Base-by-base conservation (phyloP, 2,329 filamentous ascomycete genomes). In the Aureobasidium lini region DNA sequence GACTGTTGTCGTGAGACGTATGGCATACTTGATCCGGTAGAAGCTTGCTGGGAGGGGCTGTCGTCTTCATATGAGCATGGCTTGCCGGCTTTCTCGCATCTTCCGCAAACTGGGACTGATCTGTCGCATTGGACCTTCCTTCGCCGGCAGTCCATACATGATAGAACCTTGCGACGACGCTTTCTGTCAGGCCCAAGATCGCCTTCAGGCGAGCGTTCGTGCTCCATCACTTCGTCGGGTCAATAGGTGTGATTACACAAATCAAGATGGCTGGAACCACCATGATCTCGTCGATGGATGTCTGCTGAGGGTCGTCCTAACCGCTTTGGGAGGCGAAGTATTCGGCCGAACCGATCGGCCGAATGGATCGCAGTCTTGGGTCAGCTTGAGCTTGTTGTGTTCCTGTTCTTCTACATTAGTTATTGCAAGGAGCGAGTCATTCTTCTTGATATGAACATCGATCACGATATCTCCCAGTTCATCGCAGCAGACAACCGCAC, bases 111-210 rank as follows among this genome's bases (percentile, higher is more conserved):
- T 36, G 76, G 76, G 62, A 74, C 72, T 4, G 72, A 68, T 40
- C 76, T 73, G 63, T 78, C 76, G 64, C 76, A 78, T 63, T 77
- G 76, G 63, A 78, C 72, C 63, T 77, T 78, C n/a, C 76, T 69
- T 44, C 71, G 71, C 53, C 76, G 72, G 67, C 76, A 78, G 11
- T 76, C 73, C 62, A 73, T 76, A 62, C 76, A 78, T 2, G 76
- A 78, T 8, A 78, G 65, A 15, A 77, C 76, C 65, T 77, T 78
- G 16, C 76, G 70, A 60, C 76, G 73, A 62, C 76, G 74, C 61
- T 76, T 77, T 4, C 69, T 66, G n/a, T 75, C 73, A 31, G 43
- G 59, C 23, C 59, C 59, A 11, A 54, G 23, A 13, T 54, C 57
- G 15, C 47, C 36, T 9, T 56, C 59, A 32, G 59, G 50, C 18